Evolutionary conservation across 2,329 filamentous ascomycete genomes (phyloP), one percentile per base, ranked within the genome.

Genomic region (Ophioceras dolichostomum): DNA sequence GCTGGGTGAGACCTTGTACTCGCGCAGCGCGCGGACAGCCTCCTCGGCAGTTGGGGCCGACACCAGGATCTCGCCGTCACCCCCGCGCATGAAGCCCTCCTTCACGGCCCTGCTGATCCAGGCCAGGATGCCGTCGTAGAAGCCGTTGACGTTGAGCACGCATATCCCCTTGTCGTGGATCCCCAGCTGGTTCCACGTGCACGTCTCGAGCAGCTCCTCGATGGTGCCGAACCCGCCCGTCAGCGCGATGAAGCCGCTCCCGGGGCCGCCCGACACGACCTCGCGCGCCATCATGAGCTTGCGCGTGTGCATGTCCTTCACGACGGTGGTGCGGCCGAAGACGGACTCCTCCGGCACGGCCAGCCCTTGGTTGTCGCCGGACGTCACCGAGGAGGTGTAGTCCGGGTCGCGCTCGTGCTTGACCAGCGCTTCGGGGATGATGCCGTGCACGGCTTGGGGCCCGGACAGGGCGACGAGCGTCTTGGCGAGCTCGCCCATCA

Each of bases 171-270:
- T 68, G 48, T 69, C 70, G 60, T 96, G 91, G 46, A 98, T 96
- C 1, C 91, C 89, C 35, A 98, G 63, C 64, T 96, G 91, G 59
- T 95, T 96, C 88, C 91, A 98, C 10, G 85, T 93, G 19, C 78
- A 79, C 3, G 85, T 76, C 64, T 93, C 85, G 59, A 94, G 87
- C 54, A 98, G 70, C 68, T 98, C 91, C 64, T 98, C 91, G 55
- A 96, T 72, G 2, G 91, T 98, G 16, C 91, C 91, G 58, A 89
- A 98, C 1, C 91, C 91, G 31, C 89, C 89, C 39, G 74, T 76
- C 41, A 98, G 64, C 20, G 87, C 87, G 29, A 98, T 76, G 61
- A 98, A 98, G 10, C 89, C 89, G 40, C 77, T 81, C 1, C 89
- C 89, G 0, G 79, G 76, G 0, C 83, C 88, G 19, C 86, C 86